phyloP scores from a whole-genome alignment of 73 alveolate species.

The Paramecium sexaurelia region DNA sequence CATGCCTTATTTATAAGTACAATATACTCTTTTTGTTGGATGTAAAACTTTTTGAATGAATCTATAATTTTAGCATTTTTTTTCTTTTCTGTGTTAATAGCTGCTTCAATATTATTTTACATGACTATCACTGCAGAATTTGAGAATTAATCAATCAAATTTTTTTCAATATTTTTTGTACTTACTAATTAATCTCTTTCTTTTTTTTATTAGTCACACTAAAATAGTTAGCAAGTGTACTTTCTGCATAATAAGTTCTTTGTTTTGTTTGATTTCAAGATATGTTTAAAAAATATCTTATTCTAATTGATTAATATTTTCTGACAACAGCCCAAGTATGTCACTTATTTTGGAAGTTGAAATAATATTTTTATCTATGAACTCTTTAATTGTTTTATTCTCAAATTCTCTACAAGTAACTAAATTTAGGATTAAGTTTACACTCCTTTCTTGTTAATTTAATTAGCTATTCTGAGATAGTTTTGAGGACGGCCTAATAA shows the following conservation, averaged over 20 bases:
- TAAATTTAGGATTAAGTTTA: background rate
- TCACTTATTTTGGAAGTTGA: background rate
- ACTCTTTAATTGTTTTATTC: background rate
- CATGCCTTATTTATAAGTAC: background rate
- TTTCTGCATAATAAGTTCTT: background rate
- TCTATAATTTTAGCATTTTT: background rate
- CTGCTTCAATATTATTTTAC: background rate
- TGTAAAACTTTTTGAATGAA: background rate
- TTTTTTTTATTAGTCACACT: slow-evolving; percentile 1
- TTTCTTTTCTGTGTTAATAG: background rate
- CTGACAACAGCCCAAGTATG: background rate
- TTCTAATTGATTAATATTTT: background rate
- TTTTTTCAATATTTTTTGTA: background rate
- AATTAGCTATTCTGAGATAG: background rate
- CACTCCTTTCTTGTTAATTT: background rate
- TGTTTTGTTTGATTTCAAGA: background rate
- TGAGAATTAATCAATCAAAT: background rate
- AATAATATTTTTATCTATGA: background rate
- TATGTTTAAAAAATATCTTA: background rate
- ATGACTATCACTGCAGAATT: background rate
- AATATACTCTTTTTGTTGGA: background rate
- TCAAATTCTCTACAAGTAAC: slow-evolving; percentile 26
- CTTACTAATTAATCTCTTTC: slow-evolving; percentile 22
- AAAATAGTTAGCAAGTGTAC: background rate
- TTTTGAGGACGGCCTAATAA: background rate